phyloP scores from a whole-genome alignment of 495 filamentous ascomycete species.

The Xylaria flabelliformis region DNA sequence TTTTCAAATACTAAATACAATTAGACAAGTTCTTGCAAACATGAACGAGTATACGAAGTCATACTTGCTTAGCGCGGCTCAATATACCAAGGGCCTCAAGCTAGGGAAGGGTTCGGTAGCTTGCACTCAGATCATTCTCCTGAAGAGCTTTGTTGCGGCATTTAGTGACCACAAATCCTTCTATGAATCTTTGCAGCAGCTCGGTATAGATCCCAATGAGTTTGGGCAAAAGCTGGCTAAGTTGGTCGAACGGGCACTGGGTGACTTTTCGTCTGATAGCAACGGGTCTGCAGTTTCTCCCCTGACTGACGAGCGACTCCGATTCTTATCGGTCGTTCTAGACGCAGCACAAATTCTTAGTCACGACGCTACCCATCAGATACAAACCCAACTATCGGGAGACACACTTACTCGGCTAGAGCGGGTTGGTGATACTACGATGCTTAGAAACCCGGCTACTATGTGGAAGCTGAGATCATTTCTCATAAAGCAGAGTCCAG shows the following conservation, averaged over 20 bases:
- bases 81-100: constrained; percentile 32
- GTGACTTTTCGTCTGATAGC: constrained; percentile 27
- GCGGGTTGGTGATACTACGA: constrained; percentile 35
- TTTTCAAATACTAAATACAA: constrained; percentile 23
- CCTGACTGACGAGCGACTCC: constrained; percentile 22
- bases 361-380: neutral
- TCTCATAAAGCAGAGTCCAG: constrained; percentile 40
- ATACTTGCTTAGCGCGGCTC: constrained; percentile 33
- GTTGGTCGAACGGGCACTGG: constrained; percentile 27
- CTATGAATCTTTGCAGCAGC: constrained; percentile 17
- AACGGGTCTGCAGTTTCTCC: constrained; percentile 9
- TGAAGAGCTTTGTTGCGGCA: constrained; percentile 32
- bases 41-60: constrained; percentile 29
- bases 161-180: constrained; percentile 23
- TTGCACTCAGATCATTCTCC: constrained; percentile 33
- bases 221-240: constrained; percentile 30
- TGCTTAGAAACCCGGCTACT: constrained; percentile 34
- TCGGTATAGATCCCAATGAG: constrained; percentile 25
- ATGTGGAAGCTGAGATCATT: constrained; percentile 52
- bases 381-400: constrained; percentile 26
- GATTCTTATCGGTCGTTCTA: constrained; percentile 28
- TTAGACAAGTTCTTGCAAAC: constrained; percentile 39
- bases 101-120: constrained; percentile 3
- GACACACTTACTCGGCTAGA: constrained; percentile 36
- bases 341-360: constrained; percentile 29